Percentiles rank a stretch among this genome's conserved stretches.
phyloP scores from a whole-genome alignment of 805 yeast species.

The Scheffersomyces ergatensis region DNA sequence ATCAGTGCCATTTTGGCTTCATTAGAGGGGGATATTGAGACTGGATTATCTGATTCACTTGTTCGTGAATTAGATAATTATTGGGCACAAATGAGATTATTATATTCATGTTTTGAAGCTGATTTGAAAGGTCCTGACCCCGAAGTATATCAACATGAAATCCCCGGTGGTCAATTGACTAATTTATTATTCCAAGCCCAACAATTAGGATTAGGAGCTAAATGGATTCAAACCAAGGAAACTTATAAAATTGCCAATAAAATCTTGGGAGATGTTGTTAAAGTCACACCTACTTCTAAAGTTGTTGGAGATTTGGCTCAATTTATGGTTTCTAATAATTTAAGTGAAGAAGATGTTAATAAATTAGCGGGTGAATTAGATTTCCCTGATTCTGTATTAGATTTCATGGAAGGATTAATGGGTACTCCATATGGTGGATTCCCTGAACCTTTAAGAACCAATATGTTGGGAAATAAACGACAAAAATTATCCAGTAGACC shows the following conservation, averaged over 20 bases:
- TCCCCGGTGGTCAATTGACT: conserved; percentile 99
- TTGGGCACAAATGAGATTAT: conserved; percentile 98
- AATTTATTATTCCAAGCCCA: conserved; percentile 98
- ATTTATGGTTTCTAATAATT: conserved; percentile 95
- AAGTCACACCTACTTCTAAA: conserved; percentile 99
- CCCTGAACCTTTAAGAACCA: conserved; percentile 98
- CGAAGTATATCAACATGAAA: conserved; percentile 97
- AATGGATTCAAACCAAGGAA: conserved; percentile 94
- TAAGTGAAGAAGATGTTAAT: conserved; percentile 79
- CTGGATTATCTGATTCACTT: conserved; percentile 63
- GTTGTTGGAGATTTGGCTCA: conserved; percentile 99
- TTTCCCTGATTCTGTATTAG: conserved; percentile 98
- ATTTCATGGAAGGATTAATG: conserved; percentile 98
- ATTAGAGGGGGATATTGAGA: conserved; percentile 78
- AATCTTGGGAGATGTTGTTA: conserved; percentile 92
- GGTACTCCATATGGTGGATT: conserved; percentile 99
- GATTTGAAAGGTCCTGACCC: conserved; percentile 99
- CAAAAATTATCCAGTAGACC: conserved; percentile 87
- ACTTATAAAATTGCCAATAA: conserved; percentile 90
- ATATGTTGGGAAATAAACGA: conserved; percentile 88
- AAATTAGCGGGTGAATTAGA: conserved; percentile 87
- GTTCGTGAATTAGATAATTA: conserved; percentile 87
- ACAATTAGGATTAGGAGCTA: conserved; percentile 95
- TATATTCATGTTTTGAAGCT: conserved; percentile 96
- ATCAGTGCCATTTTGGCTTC: conserved; percentile 91